A percentile compares a stretch with the other conserved stretches of the same genome.
These are phyloP conservation scores for Nakazawaea molendinolei DNA, from an alignment of 805 yeast species.

Conservation along the genomic window DNA sequence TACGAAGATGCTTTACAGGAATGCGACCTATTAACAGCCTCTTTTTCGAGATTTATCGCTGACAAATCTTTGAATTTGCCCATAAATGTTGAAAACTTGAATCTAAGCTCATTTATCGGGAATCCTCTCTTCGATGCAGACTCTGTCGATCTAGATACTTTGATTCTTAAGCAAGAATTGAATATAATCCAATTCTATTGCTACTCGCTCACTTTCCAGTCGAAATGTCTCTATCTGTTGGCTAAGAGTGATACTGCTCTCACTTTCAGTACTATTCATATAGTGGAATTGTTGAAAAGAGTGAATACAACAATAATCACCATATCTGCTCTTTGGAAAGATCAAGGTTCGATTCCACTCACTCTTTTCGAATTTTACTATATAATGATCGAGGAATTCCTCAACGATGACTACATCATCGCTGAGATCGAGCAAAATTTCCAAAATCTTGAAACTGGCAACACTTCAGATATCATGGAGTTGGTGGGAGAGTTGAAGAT, in stretches of 20 bases:
- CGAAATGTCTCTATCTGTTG: constrained; percentile 18
- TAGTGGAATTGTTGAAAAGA: constrained; percentile 23
- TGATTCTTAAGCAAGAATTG: constrained; percentile 14
- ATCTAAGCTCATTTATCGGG: constrained; percentile 1
- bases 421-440: constrained; percentile 15
- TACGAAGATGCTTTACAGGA: constrained; percentile 52
- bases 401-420: constrained; percentile 17
- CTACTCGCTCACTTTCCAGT: constrained; percentile 28
- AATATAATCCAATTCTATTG: constrained; percentile 30
- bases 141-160: constrained; percentile 6
- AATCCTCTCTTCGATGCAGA: constrained; percentile 3
- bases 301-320: constrained; percentile 34
- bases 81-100: neutral
- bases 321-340: constrained; percentile 19
- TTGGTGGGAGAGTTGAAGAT: constrained; percentile 43
- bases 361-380: constrained; percentile 35
- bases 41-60: constrained; percentile 18
- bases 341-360: constrained; percentile 15
- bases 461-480: constrained; percentile 23
- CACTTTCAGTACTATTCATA: constrained; percentile 22
- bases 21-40: constrained; percentile 38
- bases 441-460: constrained; percentile 8
- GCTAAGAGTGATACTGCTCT: constrained; percentile 22
- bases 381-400: constrained; percentile 35
- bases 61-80: constrained; percentile 4